Conservation (phyloP, 129 eudicot genomes). For the Mikania micrantha region DNA sequence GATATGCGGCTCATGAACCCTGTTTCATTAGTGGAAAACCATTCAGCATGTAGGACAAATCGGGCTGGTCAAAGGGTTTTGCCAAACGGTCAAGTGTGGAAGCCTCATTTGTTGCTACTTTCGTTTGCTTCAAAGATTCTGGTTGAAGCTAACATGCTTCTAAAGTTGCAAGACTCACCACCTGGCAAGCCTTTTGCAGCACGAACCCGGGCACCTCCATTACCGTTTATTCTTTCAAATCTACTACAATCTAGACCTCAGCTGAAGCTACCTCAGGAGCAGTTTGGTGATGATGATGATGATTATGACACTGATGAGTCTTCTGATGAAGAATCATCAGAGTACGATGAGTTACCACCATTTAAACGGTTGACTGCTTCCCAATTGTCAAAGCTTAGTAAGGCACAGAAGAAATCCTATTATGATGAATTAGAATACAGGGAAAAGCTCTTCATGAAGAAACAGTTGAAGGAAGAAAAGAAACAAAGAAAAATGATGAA, state of each 20-base stretch:
- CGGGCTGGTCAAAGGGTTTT: constrained; percentile 93
- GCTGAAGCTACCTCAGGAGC: constrained; percentile 79
- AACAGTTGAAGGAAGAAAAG: constrained; percentile 86
- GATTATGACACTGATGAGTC: constrained; percentile 44
- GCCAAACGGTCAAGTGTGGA: constrained; percentile 99
- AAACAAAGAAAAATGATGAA: constrained; percentile 74
- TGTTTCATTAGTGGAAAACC: constrained; percentile 94
- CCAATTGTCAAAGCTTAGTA: constrained; percentile 67
- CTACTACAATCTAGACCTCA: constrained; percentile 86
- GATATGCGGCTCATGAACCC: constrained; percentile 99
- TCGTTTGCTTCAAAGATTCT: constrained; percentile 93
- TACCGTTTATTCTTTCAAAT: constrained; percentile 76
- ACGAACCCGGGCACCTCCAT: constrained; percentile 71
- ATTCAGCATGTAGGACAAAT: constrained; percentile 86
- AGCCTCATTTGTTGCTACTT: constrained; percentile 80
- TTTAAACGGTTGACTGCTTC: constrained; percentile 62
- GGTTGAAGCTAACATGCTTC: constrained; percentile 84
- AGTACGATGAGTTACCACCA: constrained; percentile 80
- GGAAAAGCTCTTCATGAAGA: constrained; percentile 83
- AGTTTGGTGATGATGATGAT: constrained; percentile 68
- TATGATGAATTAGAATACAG: constrained; percentile 79
- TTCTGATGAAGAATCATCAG: constrained; percentile 76
- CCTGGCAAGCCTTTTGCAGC: constrained; percentile 80
- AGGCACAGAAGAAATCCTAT: constrained; percentile 65
- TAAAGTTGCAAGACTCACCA: constrained; percentile 90